Evolutionary conservation across 345 rosid genomes (phyloP).

Genomic region (Brassica incana): DNA sequence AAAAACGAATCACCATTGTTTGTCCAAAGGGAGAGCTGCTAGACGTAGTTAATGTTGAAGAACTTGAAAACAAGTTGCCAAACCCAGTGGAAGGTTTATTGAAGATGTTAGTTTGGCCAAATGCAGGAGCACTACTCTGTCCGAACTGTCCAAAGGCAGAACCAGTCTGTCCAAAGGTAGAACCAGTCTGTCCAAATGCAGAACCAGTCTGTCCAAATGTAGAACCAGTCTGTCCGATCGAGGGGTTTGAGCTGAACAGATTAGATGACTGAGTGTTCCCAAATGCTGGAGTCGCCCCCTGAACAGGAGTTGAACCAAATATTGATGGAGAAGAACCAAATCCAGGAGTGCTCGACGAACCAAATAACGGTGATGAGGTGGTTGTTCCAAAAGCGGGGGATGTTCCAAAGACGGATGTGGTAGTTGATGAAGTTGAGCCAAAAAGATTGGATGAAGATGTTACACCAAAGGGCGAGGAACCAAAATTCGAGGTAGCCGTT

Average conservation of each 20-base stretch:
- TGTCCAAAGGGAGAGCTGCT: constrained; percentile 58
- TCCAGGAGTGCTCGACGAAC: constrained; percentile 52
- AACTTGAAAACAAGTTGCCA: constrained; percentile 59
- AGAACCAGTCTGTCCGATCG: constrained; percentile 61
- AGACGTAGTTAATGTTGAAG: constrained; percentile 50
- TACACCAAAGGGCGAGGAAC: constrained; percentile 50
- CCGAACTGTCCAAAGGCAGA: constrained; percentile 66
- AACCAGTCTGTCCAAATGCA: constrained; percentile 52
- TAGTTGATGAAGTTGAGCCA: constrained; percentile 54
- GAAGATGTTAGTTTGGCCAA: constrained; percentile 61
- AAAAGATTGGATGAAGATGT: constrained; percentile 53
- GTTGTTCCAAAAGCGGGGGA: constrained; percentile 60
- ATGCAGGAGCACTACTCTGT: constrained; percentile 50
- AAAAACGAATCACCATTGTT: constrained; percentile 48
- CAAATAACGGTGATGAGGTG: constrained; percentile 54
- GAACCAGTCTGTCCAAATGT: constrained; percentile 57
- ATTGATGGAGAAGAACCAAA: constrained; percentile 68
- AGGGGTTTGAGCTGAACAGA: constrained; percentile 57
- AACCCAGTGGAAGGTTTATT: constrained; percentile 61
- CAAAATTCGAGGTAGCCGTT: constrained; percentile 46
- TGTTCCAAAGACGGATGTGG: constrained; percentile 55
- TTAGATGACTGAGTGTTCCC: constrained; percentile 61
- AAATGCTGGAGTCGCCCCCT: constrained; percentile 54
- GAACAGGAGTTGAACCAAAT: constrained; percentile 52
- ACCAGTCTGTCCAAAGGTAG: constrained; percentile 58